Evolutionary conservation across 2,329 filamentous ascomycete genomes (phyloP).

Genomic region (Metarhizium brunneum): DNA sequence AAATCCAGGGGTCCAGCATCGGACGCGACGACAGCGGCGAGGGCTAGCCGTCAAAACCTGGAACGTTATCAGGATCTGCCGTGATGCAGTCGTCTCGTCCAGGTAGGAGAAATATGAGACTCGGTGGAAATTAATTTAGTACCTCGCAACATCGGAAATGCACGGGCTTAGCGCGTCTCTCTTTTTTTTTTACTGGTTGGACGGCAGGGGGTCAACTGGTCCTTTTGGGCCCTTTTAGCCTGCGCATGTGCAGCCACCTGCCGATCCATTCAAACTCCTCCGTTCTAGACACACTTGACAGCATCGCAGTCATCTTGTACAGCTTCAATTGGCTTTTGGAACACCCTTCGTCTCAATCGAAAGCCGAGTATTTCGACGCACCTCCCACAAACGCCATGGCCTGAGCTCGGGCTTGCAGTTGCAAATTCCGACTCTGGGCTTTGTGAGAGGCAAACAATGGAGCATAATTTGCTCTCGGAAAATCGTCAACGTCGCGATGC

Average conservation of each 20-base stretch:
- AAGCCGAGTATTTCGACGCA: not conserved
- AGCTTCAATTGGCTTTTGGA: too few species aligned
- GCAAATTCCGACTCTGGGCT: not conserved
- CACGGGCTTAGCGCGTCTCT: not conserved
- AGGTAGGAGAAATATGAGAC: not conserved
- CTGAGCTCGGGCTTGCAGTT: not conserved
- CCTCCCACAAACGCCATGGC: not conserved
- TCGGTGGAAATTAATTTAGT: not conserved
- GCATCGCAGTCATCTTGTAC: too few species aligned
- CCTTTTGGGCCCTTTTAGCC: too few species aligned
- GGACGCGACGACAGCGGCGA: conserved; percentile 5
- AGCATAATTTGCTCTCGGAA: not conserved
- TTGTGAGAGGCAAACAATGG: not conserved
- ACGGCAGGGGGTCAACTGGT: not conserved
- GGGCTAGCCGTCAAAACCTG: conserved; percentile 4
- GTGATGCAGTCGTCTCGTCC: not conserved
- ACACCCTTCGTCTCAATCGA: not conserved
- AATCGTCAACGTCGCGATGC: conserved; percentile 17
- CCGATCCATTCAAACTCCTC: too few species aligned
- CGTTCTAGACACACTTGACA: too few species aligned
- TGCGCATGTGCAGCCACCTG: too few species aligned
- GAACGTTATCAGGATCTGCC: not conserved
- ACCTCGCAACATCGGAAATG: not conserved
- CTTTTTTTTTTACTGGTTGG: not conserved
- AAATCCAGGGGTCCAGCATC: conserved; percentile 6